Evolutionary conservation across 2,329 filamentous ascomycete genomes (phyloP).

Genomic region (Lecanicillium sp.): DNA sequence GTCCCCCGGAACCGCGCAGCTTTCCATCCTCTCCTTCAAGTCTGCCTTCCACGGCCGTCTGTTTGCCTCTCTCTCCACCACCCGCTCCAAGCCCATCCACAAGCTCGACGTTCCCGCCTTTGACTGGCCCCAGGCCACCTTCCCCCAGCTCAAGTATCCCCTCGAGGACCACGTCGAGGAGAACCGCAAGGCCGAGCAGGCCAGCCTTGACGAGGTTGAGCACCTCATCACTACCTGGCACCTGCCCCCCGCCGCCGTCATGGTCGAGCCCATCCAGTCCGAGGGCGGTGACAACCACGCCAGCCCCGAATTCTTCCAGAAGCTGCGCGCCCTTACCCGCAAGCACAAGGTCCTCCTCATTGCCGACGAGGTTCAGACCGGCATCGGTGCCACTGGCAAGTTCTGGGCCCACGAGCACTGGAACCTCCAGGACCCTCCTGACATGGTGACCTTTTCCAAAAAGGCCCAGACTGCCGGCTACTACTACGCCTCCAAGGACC

Average conservation of each 20-base stretch:
- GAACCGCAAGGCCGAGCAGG: slow-evolving; percentile 74
- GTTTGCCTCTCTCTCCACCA: slow-evolving; percentile 80
- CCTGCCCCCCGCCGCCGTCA: slow-evolving; percentile 69
- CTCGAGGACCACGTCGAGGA: slow-evolving; percentile 71
- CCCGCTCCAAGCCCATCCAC: slow-evolving; percentile 87
- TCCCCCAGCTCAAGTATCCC: slow-evolving; percentile 80
- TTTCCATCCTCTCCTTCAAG: slow-evolving; percentile 85
- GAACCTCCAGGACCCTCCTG: slow-evolving; percentile 68
- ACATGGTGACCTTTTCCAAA: slow-evolving; percentile 94
- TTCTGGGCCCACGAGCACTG: slow-evolving; percentile 98
- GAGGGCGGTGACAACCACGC: slow-evolving; percentile 95
- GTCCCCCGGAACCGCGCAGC: slow-evolving; percentile 61
- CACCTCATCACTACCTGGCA: slow-evolving; percentile 71
- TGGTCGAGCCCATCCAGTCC: slow-evolving; percentile 87
- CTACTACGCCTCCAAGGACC: slow-evolving; percentile 73
- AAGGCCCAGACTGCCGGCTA: slow-evolving; percentile 92
- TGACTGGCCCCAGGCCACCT: slow-evolving; percentile 87
- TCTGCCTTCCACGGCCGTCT: slow-evolving; percentile 84
- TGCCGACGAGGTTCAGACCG: slow-evolving; percentile 91
- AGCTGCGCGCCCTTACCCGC: slow-evolving; percentile 69
- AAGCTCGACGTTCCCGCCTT: slow-evolving; percentile 93
- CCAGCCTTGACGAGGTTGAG: slow-evolving; percentile 76
- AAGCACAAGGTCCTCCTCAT: slow-evolving; percentile 76
- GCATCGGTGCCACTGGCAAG: slow-evolving; percentile 83
- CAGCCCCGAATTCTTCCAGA: slow-evolving; percentile 76